Percentiles rank a stretch among this genome's conserved stretches.
Conservation (phyloP, 768 basidiomycete genomes). For the Gymnopilus junonius region DNA sequence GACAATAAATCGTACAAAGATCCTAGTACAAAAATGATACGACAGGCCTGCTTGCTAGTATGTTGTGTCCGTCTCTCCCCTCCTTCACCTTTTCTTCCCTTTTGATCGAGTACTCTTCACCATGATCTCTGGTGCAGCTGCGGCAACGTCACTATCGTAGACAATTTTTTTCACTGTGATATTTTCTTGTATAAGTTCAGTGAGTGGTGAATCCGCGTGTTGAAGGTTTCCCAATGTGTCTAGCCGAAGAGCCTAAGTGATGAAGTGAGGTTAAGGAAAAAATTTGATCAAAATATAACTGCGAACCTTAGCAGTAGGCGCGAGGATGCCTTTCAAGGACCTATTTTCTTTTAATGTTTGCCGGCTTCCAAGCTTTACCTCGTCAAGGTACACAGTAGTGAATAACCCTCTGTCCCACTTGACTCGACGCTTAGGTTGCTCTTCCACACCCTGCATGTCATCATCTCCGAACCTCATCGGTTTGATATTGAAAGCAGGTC, state of each 20-base stretch:
- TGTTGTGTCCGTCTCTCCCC: not conserved
- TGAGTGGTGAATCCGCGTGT: conserved; percentile 57
- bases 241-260: conserved; percentile 56
- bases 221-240: conserved; percentile 77
- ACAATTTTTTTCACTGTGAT: conserved; percentile 79
- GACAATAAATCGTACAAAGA: conserved; percentile 7
- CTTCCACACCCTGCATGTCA: conserved; percentile 24
- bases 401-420: conserved; percentile 79
- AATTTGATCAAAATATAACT: not conserved
- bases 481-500: conserved; percentile 44
- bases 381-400: conserved; percentile 64
- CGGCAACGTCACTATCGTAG: conserved; percentile 71
- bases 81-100: conserved; percentile 44
- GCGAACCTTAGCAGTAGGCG: conserved; percentile 68
- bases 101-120: conserved; percentile 61
- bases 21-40: conserved; percentile 3
- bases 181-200: conserved; percentile 64
- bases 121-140: conserved; percentile 29
- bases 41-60: not conserved
- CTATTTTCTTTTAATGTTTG: conserved; percentile 44
- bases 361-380: conserved; percentile 57
- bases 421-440: conserved; percentile 56
- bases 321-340: conserved; percentile 66
- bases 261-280: conserved; percentile 8
- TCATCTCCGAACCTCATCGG: conserved; percentile 40